These are phyloP conservation scores for Capsicum baccatum DNA, from an alignment of 257 asterid genomes.

Conservation along the genomic window DNA sequence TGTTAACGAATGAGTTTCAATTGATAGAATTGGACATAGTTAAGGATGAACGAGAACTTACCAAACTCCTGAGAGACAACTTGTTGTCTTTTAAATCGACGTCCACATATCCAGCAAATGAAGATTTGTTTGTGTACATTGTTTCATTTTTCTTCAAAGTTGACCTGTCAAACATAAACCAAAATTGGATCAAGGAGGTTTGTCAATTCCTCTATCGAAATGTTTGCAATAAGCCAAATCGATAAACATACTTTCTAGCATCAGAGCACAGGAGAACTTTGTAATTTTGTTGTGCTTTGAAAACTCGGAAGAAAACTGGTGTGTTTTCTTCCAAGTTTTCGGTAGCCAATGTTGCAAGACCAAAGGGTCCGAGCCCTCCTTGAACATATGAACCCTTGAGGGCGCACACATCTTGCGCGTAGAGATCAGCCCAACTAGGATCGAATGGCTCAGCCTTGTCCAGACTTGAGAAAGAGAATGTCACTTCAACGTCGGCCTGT, in stretches of 20 bases:
- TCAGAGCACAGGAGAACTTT: conserved; percentile 73
- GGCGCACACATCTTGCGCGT: conserved; percentile 62
- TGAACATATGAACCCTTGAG: conserved; percentile 46
- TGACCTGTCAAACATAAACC: conserved; percentile 15
- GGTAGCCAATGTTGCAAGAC: conserved; percentile 70
- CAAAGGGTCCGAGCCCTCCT: conserved; percentile 89
- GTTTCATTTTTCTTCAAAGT: conserved; percentile 22
- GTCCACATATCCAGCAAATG: conserved; percentile 41
- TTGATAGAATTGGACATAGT: neutral
- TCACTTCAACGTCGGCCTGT: conserved; percentile 77
- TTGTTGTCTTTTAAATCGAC: conserved; percentile 31
- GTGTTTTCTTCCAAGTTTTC: conserved; percentile 63
- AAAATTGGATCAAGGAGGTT: neutral
- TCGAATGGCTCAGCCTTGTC: conserved; percentile 68
- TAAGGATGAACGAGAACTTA: neutral
- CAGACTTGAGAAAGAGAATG: conserved; percentile 61
- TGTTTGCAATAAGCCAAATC: neutral
- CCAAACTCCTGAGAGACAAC: conserved; percentile 26
- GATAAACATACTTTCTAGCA: conserved; percentile 46
- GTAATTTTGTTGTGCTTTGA: conserved; percentile 51
- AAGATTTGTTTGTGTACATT: conserved; percentile 26
- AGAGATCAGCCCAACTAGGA: conserved; percentile 57
- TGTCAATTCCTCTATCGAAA: neutral
- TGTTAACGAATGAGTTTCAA: neutral
- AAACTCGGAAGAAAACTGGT: conserved; percentile 73